These are phyloP conservation scores for Cercospora janseana DNA, from an alignment of 2,329 filamentous ascomycete species.

Conservation along the genomic window DNA sequence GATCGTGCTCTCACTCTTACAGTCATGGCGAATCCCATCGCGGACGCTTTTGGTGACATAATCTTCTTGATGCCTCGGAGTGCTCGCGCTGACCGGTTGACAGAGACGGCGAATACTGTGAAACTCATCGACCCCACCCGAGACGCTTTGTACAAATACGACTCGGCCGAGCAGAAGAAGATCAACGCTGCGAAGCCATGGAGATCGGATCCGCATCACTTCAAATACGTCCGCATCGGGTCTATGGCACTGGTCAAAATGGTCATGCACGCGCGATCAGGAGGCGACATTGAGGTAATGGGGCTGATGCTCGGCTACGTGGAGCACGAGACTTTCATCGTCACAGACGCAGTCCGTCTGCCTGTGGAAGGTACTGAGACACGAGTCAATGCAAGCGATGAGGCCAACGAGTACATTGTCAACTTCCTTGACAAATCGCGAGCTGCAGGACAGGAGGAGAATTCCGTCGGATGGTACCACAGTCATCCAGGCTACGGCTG, in stretches of 20 bases:
- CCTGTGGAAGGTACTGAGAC: slow-evolving; percentile 99
- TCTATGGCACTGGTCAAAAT: slow-evolving; percentile 95
- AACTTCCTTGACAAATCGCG: slow-evolving; percentile 75
- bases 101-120: slow-evolving; percentile 83
- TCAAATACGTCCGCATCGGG: slow-evolving; percentile 90
- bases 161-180: slow-evolving; percentile 64
- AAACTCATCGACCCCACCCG: slow-evolving; percentile 79
- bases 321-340: slow-evolving; percentile 77
- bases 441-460: slow-evolving; percentile 76
- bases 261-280: slow-evolving; percentile 98
- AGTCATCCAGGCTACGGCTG: slow-evolving; percentile 96
- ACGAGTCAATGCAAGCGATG: slow-evolving; percentile 89
- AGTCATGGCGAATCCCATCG: slow-evolving; percentile 39
- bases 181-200: slow-evolving; percentile 69
- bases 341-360: slow-evolving; percentile 89
- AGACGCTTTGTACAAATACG: slow-evolving; percentile 89
- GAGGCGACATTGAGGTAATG: slow-evolving; percentile 92
- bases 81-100: slow-evolving; percentile 8
- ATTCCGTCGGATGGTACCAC: slow-evolving; percentile 97
- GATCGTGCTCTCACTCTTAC: slow-evolving; percentile 2
- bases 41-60: slow-evolving; percentile 11
- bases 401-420: slow-evolving; percentile 96
- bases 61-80: background rate
- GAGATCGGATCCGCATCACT: slow-evolving; percentile 76
- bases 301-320: slow-evolving; percentile 97